These are phyloP conservation scores for Pseudopithomyces maydicus DNA, from an alignment of 2,329 filamentous ascomycete species.

Conservation along the genomic window DNA sequence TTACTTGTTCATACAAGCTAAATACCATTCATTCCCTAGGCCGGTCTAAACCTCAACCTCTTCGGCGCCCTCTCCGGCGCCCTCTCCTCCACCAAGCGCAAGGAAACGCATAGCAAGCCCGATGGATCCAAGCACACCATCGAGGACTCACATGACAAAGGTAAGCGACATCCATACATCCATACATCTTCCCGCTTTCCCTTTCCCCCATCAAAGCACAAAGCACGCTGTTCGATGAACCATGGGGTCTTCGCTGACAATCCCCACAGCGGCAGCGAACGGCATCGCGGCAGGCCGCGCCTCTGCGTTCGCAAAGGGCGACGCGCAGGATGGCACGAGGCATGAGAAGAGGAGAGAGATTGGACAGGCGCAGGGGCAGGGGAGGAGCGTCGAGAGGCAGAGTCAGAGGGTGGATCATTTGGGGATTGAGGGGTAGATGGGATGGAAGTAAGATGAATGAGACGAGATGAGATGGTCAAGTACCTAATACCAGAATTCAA, in stretches of 20 bases:
- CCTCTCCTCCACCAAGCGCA: constrained; percentile 34
- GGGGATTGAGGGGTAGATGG: constrained; percentile 34
- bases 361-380: constrained; percentile 16
- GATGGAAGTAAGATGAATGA: too few relatives aligned
- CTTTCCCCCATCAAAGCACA: too few relatives aligned
- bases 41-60: constrained; percentile 44
- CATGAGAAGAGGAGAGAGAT: constrained; percentile 19
- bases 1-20: too few relatives aligned
- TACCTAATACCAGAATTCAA: too few relatives aligned
- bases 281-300: constrained; percentile 25
- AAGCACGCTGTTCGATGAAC: too few relatives aligned
- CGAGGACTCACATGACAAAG: constrained; percentile 33
- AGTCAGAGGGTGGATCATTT: constrained; percentile 39
- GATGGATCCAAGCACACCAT: constrained; percentile 29
- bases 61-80: constrained; percentile 42
- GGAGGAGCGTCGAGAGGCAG: constrained; percentile 12
- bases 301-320: constrained; percentile 26
- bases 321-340: constrained; percentile 18
- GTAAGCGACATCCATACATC: constrained; percentile 9
- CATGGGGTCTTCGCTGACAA: background rate
- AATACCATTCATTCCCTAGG: constrained; percentile 15
- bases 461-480: too few relatives aligned
- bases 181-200: background rate
- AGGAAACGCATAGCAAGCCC: constrained; percentile 33
- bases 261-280: constrained; percentile 24